Evolutionary conservation across 2,329 filamentous ascomycete species (phyloP), one percentile per base, ranked within the genome.

Genomic region (Aureobasidium sp.): DNA sequence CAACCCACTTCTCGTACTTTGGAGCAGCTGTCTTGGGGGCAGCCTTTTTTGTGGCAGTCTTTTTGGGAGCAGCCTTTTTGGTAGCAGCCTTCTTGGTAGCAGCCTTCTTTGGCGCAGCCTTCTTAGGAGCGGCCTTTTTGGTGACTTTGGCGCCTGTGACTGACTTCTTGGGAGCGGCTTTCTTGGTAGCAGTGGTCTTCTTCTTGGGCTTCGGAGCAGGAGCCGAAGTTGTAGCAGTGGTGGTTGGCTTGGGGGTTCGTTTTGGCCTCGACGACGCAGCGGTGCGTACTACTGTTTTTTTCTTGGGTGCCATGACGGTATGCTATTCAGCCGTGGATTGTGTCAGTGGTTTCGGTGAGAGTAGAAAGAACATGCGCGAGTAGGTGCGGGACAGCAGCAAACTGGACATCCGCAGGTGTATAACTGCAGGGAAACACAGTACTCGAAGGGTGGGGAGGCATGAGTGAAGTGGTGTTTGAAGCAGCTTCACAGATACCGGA

Each of bases 161-260:
- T 25, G 63, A 9, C 53, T 64, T 62, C 47, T 62, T 62, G 25
- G 50, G 30, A 10, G 61, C 36, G 10, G 37, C 59, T 27, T 59
- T 61, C 25, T 63, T 64, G 50, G 55, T 41, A 9, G 62, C 44
- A 25, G 53, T 15, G 41, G 37, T 50, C 44, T 37, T 52, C 30
- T 45, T 53, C 47, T 61, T 53, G 42, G 44, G 30, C 25, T 59
- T 49, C 25, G 32, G 21, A 30, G 44, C 44, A 15, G 44, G 3
- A 29, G 44, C n/a, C 10, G 55, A 25, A 21, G 55, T 3, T 13
- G 10, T 8, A 4, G 55, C 55, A 37, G 34, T 5, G 2, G 25
- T 29, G n/a, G 36, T 34, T 39, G 42, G 54, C 21, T 59, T 49
- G 32, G 34, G 30, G 3, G 44, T 59, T 32, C 55, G 42, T 41